phyloP scores from a whole-genome alignment of 2,329 filamentous ascomycete species.

The Xylaria sp. region DNA sequence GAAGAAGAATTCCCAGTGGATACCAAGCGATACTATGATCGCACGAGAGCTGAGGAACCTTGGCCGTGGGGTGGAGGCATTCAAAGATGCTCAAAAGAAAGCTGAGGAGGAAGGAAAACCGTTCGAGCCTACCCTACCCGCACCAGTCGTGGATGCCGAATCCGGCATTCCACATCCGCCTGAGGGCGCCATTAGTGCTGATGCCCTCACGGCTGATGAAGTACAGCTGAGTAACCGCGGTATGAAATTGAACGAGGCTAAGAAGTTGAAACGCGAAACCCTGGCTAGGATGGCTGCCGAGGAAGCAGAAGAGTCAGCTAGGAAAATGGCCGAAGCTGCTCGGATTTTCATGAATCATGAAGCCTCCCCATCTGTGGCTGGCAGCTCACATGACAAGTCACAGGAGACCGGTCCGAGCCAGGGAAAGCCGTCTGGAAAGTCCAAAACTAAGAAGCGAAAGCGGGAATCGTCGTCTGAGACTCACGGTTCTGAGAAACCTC shows the following conservation, averaged over 20 bases:
- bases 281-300: constrained; percentile 66
- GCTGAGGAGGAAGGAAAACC: constrained; percentile 69
- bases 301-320: constrained; percentile 63
- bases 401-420: constrained; percentile 40
- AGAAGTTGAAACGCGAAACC: constrained; percentile 73
- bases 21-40: constrained; percentile 85
- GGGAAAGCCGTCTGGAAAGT: constrained; percentile 35
- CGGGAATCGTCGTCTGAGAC: constrained; percentile 47
- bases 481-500: constrained; percentile 40
- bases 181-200: constrained; percentile 64
- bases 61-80: constrained; percentile 69
- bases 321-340: constrained; percentile 57
- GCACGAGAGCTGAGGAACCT: constrained; percentile 75
- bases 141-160: constrained; percentile 53
- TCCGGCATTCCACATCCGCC: constrained; percentile 60
- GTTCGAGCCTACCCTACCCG: constrained; percentile 57
- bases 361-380: constrained; percentile 42
- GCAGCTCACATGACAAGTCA: constrained; percentile 40
- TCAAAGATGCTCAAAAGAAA: constrained; percentile 64
- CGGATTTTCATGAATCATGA: constrained; percentile 50
- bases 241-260: constrained; percentile 80
- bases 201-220: constrained; percentile 63
- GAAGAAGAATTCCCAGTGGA: constrained; percentile 92
- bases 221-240: constrained; percentile 71
- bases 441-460: constrained; percentile 52